These are phyloP conservation scores for Aspergillus indologenus DNA, from an alignment of 495 filamentous ascomycete genomes.

Conservation along the genomic window DNA sequence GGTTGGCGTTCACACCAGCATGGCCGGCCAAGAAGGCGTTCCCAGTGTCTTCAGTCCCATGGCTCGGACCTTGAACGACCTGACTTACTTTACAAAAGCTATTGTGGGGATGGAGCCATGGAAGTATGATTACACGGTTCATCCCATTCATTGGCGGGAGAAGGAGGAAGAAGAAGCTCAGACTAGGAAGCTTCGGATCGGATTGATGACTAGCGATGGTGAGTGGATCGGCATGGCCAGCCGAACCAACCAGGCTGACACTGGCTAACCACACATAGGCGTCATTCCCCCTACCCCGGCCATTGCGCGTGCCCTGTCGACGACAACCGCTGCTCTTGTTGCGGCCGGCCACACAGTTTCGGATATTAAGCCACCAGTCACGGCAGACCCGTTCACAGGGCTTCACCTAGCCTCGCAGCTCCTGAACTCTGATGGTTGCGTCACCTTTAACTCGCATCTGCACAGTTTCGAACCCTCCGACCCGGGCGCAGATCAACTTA, in stretches of 20 bases:
- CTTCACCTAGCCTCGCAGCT: constrained; percentile 79
- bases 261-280: constrained; percentile 26
- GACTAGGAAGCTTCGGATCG: constrained; percentile 64
- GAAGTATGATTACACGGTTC: constrained; percentile 83
- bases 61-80: constrained; percentile 80
- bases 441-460: constrained; percentile 75
- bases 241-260: not conserved
- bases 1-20: constrained; percentile 77
- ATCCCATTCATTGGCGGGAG: constrained; percentile 77
- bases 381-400: constrained; percentile 63
- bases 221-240: constrained; percentile 10
- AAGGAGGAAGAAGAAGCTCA: constrained; percentile 56
- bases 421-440: constrained; percentile 82
- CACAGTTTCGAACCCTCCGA: constrained; percentile 78
- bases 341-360: constrained; percentile 73
- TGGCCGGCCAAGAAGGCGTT: constrained; percentile 93
- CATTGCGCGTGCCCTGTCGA: constrained; percentile 71
- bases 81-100: constrained; percentile 79
- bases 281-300: constrained; percentile 88
- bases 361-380: constrained; percentile 63
- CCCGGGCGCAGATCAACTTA: constrained; percentile 70
- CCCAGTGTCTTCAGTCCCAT: constrained; percentile 90
- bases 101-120: constrained; percentile 84
- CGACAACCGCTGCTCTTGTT: constrained; percentile 63
- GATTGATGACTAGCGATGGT: constrained; percentile 77